Evolutionary conservation across 2,329 filamentous ascomycete species (phyloP).

Genomic region (Neonectria ditissima): DNA sequence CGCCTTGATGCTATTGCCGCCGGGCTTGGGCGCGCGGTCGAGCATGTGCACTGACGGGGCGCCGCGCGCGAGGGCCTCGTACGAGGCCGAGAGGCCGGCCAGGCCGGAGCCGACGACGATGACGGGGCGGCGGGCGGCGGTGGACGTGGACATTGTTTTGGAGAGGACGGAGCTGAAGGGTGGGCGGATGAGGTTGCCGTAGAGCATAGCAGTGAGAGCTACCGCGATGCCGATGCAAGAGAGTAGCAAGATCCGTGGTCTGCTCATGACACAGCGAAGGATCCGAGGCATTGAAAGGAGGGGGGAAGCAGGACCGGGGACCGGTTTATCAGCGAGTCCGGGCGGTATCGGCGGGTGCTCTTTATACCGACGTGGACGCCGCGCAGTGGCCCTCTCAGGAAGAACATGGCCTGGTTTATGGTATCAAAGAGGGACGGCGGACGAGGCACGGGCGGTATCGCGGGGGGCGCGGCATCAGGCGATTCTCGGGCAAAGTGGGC

Average conservation of each 20-base stretch:
- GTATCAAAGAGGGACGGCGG: conserved; percentile 5
- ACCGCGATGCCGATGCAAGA: conserved; percentile 45
- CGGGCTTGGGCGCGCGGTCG: conserved; percentile 69
- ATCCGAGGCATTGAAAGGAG: conserved; percentile 43
- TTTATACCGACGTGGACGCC: conserved; percentile 31
- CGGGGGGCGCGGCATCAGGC: conserved; percentile 26
- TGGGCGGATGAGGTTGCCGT: conserved; percentile 40
- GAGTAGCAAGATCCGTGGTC: conserved; percentile 43
- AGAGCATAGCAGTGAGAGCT: conserved; percentile 47
- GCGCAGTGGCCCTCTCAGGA: conserved; percentile 14
- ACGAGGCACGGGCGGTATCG: background rate
- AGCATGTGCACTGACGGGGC: conserved; percentile 65
- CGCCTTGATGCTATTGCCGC: conserved; percentile 75
- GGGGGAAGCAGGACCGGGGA: conserved; percentile 10
- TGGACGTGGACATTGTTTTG: conserved; percentile 42
- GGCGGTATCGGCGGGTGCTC: conserved; percentile 40
- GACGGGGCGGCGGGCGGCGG: conserved; percentile 50
- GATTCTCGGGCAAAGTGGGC: conserved; percentile 27
- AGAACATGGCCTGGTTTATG: conserved; percentile 21
- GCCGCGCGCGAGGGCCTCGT: conserved; percentile 64
- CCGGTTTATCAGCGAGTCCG: conserved; percentile 13
- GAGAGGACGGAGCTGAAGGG: conserved; percentile 40
- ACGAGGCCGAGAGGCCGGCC: conserved; percentile 70
- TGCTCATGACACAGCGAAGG: conserved; percentile 46
- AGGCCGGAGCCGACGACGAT: conserved; percentile 75